Conservation (phyloP, 139 green algal genomes). For the Spirogloea muscicola region DNA sequence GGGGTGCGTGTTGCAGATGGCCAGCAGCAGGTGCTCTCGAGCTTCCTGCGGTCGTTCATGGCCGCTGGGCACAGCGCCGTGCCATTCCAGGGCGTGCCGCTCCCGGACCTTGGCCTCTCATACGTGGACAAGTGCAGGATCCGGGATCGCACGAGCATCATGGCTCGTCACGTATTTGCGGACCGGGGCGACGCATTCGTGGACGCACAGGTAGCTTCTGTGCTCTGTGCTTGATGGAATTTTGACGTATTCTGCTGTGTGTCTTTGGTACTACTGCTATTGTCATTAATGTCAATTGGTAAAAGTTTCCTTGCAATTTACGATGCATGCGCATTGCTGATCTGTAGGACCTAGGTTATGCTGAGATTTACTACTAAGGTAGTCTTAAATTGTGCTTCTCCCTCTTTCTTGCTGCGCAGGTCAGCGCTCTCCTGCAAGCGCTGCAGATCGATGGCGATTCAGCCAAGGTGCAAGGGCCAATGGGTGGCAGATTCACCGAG, state of each 20-base stretch:
- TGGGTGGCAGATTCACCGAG: conserved; percentile 36
- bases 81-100: conserved; percentile 10
- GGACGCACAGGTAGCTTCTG: conserved; percentile 41
- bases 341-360: no score
- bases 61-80: not conserved
- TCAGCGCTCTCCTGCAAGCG: conserved; percentile 41
- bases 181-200: conserved; percentile 36
- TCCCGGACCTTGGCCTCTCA: conserved; percentile 40
- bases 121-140: conserved; percentile 31
- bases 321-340: no score
- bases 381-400: no score
- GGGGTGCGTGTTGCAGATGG: not conserved
- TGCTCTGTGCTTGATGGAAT: no score
- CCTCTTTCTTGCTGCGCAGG: conserved; percentile 18
- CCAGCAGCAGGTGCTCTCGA: conserved; percentile 25
- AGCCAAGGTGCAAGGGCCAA: conserved; percentile 12
- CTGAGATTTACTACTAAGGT: no score
- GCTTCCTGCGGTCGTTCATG: conserved; percentile 34
- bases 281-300: no score
- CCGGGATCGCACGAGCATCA: conserved; percentile 39
- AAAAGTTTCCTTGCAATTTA: no score
- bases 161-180: conserved; percentile 48
- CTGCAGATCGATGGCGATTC: conserved; percentile 25
- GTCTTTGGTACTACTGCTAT: no score
- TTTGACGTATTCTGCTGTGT: not conserved